Evolutionary conservation across 2,329 filamentous ascomycete genomes (phyloP).

Genomic region (Fusarium sublunatum): DNA sequence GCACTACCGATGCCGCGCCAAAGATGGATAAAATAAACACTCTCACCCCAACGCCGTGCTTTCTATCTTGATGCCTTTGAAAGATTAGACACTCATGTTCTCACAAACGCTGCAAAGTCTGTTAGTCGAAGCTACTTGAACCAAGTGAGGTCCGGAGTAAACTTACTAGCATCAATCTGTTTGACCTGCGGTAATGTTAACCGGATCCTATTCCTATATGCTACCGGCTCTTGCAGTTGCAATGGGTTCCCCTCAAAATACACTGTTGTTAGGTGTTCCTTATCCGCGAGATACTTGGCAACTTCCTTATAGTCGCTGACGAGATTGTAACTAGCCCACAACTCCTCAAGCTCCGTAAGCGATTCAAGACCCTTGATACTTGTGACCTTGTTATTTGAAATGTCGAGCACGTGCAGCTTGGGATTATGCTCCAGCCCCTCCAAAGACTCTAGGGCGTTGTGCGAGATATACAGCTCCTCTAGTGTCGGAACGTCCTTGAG

Average conservation of each 20-base stretch:
- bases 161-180: slow-evolving; percentile 98
- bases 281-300: slow-evolving; percentile 80
- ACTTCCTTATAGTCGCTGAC: slow-evolving; percentile 84
- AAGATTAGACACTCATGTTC: slow-evolving; percentile 36
- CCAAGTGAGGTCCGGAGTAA: background rate
- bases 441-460: slow-evolving; percentile 87
- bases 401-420: slow-evolving; percentile 82
- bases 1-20: slow-evolving; percentile 20
- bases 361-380: slow-evolving; percentile 78
- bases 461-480: slow-evolving; percentile 94
- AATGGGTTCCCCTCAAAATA: slow-evolving; percentile 97
- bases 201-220: slow-evolving; percentile 94
- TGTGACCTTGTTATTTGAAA: slow-evolving; percentile 86
- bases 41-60: slow-evolving; percentile 42
- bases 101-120: slow-evolving; percentile 48
- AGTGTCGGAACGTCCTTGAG: slow-evolving; percentile 79
- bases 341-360: slow-evolving; percentile 80
- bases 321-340: slow-evolving; percentile 94
- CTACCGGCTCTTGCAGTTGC: slow-evolving; percentile 79
- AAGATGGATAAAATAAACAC: slow-evolving; percentile 30
- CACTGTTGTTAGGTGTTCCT: slow-evolving; percentile 84
- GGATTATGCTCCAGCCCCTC: slow-evolving; percentile 75
- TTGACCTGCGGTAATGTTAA: slow-evolving; percentile 86
- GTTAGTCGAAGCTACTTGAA: background rate
- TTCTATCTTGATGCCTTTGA: slow-evolving; percentile 27